Base-by-base conservation (phyloP, 805 yeast genomes). In the Nakazawaea ishiwadae region DNA sequence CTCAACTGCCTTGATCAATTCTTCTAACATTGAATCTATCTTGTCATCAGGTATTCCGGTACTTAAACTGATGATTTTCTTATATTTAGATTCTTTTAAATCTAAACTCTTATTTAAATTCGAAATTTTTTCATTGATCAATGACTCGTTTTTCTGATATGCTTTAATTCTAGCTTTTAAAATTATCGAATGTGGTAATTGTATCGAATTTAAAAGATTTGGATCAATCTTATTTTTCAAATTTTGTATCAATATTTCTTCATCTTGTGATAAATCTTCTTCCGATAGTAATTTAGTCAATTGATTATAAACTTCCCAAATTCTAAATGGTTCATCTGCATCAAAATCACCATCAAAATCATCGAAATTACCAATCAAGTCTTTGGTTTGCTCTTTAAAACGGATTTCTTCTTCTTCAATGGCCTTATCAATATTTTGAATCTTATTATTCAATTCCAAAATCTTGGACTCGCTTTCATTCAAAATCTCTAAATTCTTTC, bases 261-360 rank as follows among this genome's bases (percentile, higher is more conserved):
- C 55, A 47, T 58, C 50, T 37, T 53, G 31, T 21, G 17, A 5
- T 14, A 35, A 35, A 14, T 42, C 42, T 48, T 51, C 37, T 54
- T 50, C 30, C 49, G 55, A 5, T 57, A 39, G 20, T 24, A 19
- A 20, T 15, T 33, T 44, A 18, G 69, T 71, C n/a, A 84, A 60
- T 48, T 69, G 71, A 30, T 77, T 73, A 53, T 74, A 81, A 11
- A 85, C 68, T 5, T 77, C 68, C 54, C 74, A 69, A 9, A 87
- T 74, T 37, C 84, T 72, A 60, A 87, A 91, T n/a, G 96, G 96
- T 54, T 86, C 91, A 61, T 90, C 97, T 0, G 96, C 91, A 59
- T 84, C 91, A 52, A 79, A 82, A 43, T 73, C 79, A 19, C 79
- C 81, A 18, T 73, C 74, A 46, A 60, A 70, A 49, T 58, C 53